Evolutionary conservation across 202 grass and related monocot genomes (phyloP).

Genomic region (Dendrocalamus latiflorus): DNA sequence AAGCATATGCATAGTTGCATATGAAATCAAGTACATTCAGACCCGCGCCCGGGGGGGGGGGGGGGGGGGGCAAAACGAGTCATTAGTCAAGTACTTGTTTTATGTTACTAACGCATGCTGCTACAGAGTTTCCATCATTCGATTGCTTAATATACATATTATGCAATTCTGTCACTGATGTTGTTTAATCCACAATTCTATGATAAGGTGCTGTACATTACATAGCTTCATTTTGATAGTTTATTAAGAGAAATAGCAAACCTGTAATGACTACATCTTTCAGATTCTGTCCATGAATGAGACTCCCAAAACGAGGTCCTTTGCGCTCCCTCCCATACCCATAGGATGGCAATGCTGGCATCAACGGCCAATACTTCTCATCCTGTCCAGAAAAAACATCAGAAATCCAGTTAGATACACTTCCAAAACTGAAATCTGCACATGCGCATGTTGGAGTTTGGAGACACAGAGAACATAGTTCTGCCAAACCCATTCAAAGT

Average conservation of each 20-base stretch:
- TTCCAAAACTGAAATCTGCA: not conserved
- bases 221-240: not conserved
- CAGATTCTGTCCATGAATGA: slow-evolving; percentile 96
- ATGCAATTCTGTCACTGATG: not conserved
- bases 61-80: not conserved
- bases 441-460: not conserved
- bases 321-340: slow-evolving; percentile 88
- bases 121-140: not conserved
- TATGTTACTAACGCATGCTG: slow-evolving; percentile 3
- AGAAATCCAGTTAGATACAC: slow-evolving; percentile 12
- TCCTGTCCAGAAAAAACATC: slow-evolving; percentile 45
- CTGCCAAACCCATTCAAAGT: not conserved
- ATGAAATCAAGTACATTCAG: not conserved
- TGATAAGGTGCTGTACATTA: not conserved
- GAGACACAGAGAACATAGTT: not conserved
- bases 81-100: not conserved
- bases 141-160: not conserved
- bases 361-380: slow-evolving; percentile 77
- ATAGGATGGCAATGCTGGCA: slow-evolving; percentile 85
- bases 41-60: too few relatives aligned
- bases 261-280: slow-evolving; percentile 89
- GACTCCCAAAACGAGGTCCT: slow-evolving; percentile 80
- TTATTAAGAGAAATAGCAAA: slow-evolving; percentile 19
- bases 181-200: slow-evolving; percentile 5
- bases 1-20: slow-evolving; percentile 11